Evolutionary conservation across 2,329 filamentous ascomycete genomes (phyloP).

Genomic region (Colletotrichum plurivorum): DNA sequence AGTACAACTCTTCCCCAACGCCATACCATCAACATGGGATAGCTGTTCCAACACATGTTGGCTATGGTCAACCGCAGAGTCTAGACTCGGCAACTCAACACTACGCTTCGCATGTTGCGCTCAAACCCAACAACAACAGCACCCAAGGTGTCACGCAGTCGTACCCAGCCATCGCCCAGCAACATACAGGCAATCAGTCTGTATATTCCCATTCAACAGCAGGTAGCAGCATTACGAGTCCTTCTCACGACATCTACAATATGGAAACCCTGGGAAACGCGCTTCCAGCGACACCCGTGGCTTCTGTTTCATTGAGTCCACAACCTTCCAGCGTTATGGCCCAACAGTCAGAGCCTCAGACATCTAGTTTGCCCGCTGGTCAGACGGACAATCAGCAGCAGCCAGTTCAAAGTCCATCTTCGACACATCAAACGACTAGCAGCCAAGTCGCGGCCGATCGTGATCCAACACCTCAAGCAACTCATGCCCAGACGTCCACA

Average conservation of each 20-base stretch:
- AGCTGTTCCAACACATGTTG: background rate
- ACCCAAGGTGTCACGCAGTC: background rate
- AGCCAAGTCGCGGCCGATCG: background rate
- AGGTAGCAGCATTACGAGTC: no score
- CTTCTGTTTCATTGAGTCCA: background rate
- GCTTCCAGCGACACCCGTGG: slow-evolving; percentile 29
- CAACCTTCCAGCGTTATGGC: background rate
- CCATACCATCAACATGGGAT: background rate
- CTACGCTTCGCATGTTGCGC: background rate
- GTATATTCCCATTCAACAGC: background rate
- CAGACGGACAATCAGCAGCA: background rate
- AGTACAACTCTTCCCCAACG: background rate
- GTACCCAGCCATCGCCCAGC: slow-evolving; percentile 1
- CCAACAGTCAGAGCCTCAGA: no score
- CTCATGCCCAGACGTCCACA: background rate
- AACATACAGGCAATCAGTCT: background rate
- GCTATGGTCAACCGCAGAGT: background rate
- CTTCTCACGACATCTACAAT: slow-evolving; percentile 9
- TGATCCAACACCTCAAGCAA: background rate
- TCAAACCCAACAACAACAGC: background rate
- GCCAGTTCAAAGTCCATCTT: background rate
- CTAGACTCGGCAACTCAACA: background rate
- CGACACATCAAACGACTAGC: background rate
- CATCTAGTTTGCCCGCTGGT: no score
- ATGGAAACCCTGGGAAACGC: slow-evolving; percentile 26